Evolutionary conservation across 441 rosid genomes (phyloP).

Genomic region (Jatropha multifida): DNA sequence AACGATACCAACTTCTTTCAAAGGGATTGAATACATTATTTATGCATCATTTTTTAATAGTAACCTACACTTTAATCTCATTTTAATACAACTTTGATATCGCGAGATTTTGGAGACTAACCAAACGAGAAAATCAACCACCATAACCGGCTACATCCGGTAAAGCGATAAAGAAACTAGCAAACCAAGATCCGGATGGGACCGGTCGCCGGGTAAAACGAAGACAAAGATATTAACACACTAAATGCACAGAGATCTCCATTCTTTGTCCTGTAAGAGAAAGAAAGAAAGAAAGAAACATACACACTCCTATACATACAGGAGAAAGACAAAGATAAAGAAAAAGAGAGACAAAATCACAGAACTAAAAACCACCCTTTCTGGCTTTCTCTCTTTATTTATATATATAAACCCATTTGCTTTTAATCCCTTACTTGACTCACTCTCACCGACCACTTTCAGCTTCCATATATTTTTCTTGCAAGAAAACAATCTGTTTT

Average conservation of each 20-base stretch:
- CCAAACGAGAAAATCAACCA: constrained; percentile 26
- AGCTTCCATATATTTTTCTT: constrained; percentile 13
- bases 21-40: no score
- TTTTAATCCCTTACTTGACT: constrained; percentile 16
- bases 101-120: constrained; percentile 23
- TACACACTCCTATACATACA: background rate
- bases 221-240: constrained; percentile 29
- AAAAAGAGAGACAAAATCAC: constrained; percentile 9
- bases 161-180: constrained; percentile 5
- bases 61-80: background rate
- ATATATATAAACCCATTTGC: constrained; percentile 22
- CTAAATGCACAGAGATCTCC: constrained; percentile 35
- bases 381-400: constrained; percentile 10
- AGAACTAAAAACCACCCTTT: constrained; percentile 23
- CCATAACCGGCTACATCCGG: constrained; percentile 47
- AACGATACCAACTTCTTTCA: no score
- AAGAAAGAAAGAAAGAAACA: constrained; percentile 12
- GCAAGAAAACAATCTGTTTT: constrained; percentile 1
- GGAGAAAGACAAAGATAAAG: constrained; percentile 5
- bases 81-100: background rate
- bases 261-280: constrained; percentile 27
- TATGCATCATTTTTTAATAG: background rate
- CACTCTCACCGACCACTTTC: constrained; percentile 33
- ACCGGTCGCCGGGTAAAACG: constrained; percentile 41
- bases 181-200: constrained; percentile 19